Percentiles rank a stretch among this genome's conserved stretches.
Conservation (phyloP, 2,329 filamentous ascomycete species). For the Fusarium albosuccineum region DNA sequence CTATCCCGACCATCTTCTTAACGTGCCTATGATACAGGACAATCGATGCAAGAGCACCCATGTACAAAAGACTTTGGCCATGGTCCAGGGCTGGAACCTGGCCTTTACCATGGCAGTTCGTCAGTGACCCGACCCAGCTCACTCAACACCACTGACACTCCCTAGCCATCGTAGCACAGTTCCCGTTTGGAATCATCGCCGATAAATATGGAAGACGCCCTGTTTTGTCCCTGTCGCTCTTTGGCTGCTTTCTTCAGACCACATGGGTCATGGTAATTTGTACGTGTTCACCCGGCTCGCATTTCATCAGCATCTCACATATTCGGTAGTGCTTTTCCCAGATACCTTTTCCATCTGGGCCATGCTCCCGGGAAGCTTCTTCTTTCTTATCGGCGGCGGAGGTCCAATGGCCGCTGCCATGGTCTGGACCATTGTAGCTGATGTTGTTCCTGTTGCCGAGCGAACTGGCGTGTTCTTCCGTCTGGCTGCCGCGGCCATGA, state of each 20-base stretch:
- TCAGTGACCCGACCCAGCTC: constrained; percentile 38
- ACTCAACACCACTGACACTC: constrained; percentile 2
- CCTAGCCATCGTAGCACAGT: constrained; percentile 56
- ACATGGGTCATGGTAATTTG: constrained; percentile 50
- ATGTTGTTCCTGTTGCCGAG: constrained; percentile 55
- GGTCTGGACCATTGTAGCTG: constrained; percentile 61
- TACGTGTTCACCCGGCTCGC: constrained; percentile 33
- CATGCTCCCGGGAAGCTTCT: constrained; percentile 50
- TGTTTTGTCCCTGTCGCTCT: constrained; percentile 55
- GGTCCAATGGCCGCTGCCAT: constrained; percentile 56
- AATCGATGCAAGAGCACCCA: constrained; percentile 61
- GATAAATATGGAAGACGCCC: constrained; percentile 61
- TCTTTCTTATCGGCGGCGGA: constrained; percentile 59
- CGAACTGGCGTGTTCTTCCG: constrained; percentile 58
- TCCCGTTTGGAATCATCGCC: constrained; percentile 61
- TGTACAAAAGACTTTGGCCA: constrained; percentile 66
- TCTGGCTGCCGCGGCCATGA: constrained; percentile 53
- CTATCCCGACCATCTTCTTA: constrained; percentile 56
- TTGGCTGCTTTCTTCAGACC: constrained; percentile 48
- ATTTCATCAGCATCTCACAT: constrained; percentile 26
- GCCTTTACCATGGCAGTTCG: constrained; percentile 62
- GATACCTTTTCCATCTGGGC: constrained; percentile 57
- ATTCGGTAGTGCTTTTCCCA: constrained; percentile 52
- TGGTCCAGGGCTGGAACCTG: constrained; percentile 61
- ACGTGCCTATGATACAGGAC: constrained; percentile 50